Evolutionary conservation across 1,139 yeast genomes (phyloP).

Genomic region (Debaryomyces sp.): DNA sequence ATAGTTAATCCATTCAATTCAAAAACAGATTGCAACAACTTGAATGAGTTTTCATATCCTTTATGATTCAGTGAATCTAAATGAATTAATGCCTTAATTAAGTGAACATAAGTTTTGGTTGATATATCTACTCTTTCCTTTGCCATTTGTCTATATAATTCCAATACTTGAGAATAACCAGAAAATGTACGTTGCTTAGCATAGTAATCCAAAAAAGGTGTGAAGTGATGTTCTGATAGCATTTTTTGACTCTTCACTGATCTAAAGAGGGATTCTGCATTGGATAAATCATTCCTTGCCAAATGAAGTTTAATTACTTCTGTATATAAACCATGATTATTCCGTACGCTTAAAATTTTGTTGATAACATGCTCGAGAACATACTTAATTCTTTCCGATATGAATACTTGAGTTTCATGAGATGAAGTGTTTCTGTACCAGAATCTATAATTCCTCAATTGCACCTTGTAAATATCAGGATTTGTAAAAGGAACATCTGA

Average conservation of each 20-base stretch:
- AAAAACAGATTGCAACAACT: conserved; percentile 34
- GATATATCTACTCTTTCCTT: conserved; percentile 31
- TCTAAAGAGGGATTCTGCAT: conserved; percentile 19
- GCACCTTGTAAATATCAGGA: conserved; percentile 30
- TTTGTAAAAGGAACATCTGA: conserved; percentile 34
- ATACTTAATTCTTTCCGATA: conserved; percentile 12
- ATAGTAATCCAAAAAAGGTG: conserved; percentile 33
- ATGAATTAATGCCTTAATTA: conserved; percentile 46
- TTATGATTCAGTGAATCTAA: conserved; percentile 33
- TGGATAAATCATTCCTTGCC: conserved; percentile 15
- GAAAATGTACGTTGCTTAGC: conserved; percentile 26
- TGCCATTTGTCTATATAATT: conserved; percentile 45
- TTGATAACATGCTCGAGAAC: conserved; percentile 11
- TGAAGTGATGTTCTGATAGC: conserved; percentile 27
- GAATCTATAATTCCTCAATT: conserved; percentile 32
- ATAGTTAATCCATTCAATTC: conserved; percentile 33
- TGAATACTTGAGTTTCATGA: conserved; percentile 8
- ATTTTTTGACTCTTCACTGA: conserved; percentile 17
- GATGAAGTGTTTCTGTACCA: conserved; percentile 26
- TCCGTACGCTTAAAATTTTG: conserved; percentile 9
- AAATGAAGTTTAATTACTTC: conserved; percentile 31
- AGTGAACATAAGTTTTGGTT: conserved; percentile 39
- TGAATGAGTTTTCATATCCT: conserved; percentile 28
- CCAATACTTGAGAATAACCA: conserved; percentile 30
- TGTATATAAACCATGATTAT: conserved; percentile 20